Evolutionary conservation across 2,329 filamentous ascomycete species (phyloP).

Genomic region (Pyrenophora teres): DNA sequence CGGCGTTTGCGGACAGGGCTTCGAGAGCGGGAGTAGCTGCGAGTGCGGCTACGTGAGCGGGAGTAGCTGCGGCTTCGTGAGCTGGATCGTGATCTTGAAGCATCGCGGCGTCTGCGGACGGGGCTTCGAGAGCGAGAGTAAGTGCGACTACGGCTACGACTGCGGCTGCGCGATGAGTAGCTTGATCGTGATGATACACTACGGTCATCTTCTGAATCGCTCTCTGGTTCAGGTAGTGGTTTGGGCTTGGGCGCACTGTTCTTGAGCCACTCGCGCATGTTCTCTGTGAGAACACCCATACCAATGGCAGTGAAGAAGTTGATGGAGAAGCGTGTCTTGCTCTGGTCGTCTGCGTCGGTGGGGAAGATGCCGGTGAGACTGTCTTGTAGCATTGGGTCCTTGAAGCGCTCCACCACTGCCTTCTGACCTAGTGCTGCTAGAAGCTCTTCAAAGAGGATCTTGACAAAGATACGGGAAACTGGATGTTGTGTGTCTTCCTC

Average conservation of each 20-base stretch:
- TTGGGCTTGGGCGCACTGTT: slow-evolving; percentile 82
- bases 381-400: slow-evolving; percentile 73
- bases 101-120: slow-evolving; percentile 27
- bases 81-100: slow-evolving; percentile 30
- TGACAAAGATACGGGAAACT: slow-evolving; percentile 98
- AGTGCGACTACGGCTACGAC: slow-evolving; percentile 28
- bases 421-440: slow-evolving; percentile 84
- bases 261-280: slow-evolving; percentile 88
- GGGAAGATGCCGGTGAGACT: slow-evolving; percentile 88
- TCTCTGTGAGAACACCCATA: slow-evolving; percentile 92
- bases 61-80: too few relatives aligned
- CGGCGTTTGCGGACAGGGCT: slow-evolving; percentile 32
- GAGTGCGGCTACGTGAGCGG: slow-evolving; percentile 19
- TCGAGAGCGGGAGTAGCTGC: slow-evolving; percentile 36
- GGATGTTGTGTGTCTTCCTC: slow-evolving; percentile 98
- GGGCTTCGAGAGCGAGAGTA: slow-evolving; percentile 38
- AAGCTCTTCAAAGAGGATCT: slow-evolving; percentile 94
- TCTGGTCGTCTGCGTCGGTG: slow-evolving; percentile 74
- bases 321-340: slow-evolving; percentile 94
- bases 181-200: slow-evolving; percentile 43
- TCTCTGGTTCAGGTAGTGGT: slow-evolving; percentile 52
- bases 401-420: slow-evolving; percentile 76
- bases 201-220: slow-evolving; percentile 40
- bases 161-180: slow-evolving; percentile 38
- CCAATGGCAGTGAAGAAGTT: slow-evolving; percentile 99